A percentile compares a stretch with the other conserved stretches of the same genome.
phyloP scores from a whole-genome alignment of 306 rosid species.

The Acacia melanoxylon region DNA sequence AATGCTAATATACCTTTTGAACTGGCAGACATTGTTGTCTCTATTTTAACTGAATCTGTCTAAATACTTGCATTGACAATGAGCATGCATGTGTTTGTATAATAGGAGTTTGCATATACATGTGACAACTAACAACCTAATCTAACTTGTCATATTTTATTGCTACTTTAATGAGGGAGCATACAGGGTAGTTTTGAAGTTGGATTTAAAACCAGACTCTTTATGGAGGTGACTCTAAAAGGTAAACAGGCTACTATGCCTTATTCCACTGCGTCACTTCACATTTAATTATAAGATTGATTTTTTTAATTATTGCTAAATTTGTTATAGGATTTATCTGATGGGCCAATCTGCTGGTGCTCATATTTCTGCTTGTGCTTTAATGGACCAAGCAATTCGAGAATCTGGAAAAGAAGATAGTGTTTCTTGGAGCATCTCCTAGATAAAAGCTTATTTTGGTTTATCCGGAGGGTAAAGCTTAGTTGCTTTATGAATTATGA shows the following conservation, averaged over 20 bases:
- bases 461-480: constrained; percentile 89
- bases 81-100: constrained; percentile 9
- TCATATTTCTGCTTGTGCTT: constrained; percentile 85
- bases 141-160: constrained; percentile 20
- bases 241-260: too few species aligned
- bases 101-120: too few species aligned
- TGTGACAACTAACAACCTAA: neutral
- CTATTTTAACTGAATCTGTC: constrained; percentile 14
- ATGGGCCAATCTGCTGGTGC: constrained; percentile 99
- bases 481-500: constrained; percentile 1
- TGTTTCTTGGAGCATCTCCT: constrained; percentile 66
- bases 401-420: constrained; percentile 53
- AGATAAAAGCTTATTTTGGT: constrained; percentile 85
- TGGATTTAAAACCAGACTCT: constrained; percentile 21
- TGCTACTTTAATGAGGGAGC: constrained; percentile 13
- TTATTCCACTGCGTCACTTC: too few species aligned
- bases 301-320: neutral
- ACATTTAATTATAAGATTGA: too few species aligned
- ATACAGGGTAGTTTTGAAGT: neutral
- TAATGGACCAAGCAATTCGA: constrained; percentile 74
- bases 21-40: constrained; percentile 20
- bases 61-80: neutral
- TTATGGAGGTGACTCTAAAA: too few species aligned
- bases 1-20: constrained; percentile 19
- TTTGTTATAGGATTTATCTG: constrained; percentile 68